These are phyloP conservation scores for Neocallimastix lanati DNA, from an alignment of 192 early-diverging fungal species.

Conservation along the genomic window DNA sequence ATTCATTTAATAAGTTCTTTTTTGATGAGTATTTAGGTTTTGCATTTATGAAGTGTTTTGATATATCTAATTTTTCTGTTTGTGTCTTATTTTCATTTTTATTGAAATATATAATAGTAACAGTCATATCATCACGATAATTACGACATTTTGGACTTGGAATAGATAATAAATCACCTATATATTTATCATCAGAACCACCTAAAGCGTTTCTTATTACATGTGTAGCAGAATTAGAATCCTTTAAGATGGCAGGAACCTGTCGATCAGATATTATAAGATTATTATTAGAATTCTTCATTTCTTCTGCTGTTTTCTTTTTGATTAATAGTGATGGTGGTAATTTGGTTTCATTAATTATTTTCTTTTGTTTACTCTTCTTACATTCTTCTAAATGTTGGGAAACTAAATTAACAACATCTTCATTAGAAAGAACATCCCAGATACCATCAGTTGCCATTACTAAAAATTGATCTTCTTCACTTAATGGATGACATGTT, in stretches of 20 bases:
- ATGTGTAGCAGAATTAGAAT: slow-evolving; percentile 51
- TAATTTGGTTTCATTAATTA: background rate
- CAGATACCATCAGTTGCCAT: slow-evolving; percentile 67
- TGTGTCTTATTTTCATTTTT: background rate
- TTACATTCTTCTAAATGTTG: background rate
- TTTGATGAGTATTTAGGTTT: background rate
- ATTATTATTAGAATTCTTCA: background rate
- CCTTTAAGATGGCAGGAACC: background rate
- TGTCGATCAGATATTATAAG: background rate
- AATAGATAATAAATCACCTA: slow-evolving; percentile 42
- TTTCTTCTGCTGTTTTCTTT: background rate
- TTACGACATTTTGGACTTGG: slow-evolving; percentile 40
- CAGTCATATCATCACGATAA: too few relatives aligned
- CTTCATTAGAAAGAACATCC: too few relatives aligned
- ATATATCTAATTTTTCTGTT: background rate
- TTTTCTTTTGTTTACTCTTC: background rate
- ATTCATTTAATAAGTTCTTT: background rate
- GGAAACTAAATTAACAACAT: background rate
- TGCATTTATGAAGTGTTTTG: background rate
- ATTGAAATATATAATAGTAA: slow-evolving; percentile 29
- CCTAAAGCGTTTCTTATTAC: slow-evolving; percentile 47
- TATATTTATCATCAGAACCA: slow-evolving; percentile 33
- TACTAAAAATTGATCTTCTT: slow-evolving; percentile 57
- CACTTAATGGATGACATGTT: slow-evolving; percentile 27
- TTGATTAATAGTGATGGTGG: background rate